Evolutionary conservation across 495 filamentous ascomycete genomes (phyloP).

Genomic region (Alectoria sarmentosa): DNA sequence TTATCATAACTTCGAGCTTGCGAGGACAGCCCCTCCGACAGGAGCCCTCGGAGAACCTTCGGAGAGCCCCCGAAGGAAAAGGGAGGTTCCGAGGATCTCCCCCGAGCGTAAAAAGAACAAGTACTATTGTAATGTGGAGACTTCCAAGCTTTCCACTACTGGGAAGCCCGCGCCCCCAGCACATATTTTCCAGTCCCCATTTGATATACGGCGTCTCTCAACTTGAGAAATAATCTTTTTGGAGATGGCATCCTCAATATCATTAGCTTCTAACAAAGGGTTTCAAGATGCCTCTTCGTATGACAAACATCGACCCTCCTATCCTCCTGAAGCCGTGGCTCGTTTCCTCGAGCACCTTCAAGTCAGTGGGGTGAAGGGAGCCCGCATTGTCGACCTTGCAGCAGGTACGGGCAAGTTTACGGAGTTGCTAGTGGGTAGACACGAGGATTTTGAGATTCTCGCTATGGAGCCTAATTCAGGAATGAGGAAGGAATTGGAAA

Average conservation of each 20-base stretch:
- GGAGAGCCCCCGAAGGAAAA: too few species aligned
- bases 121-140: too few species aligned
- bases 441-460: slow-evolving; percentile 45
- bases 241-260: slow-evolving; percentile 6
- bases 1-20: too few species aligned
- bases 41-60: too few species aligned
- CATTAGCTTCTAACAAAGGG: slow-evolving; percentile 29
- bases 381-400: slow-evolving; percentile 53
- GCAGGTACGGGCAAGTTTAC: slow-evolving; percentile 64
- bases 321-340: slow-evolving; percentile 47
- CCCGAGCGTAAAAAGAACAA: too few species aligned
- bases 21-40: too few species aligned
- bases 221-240: neutral
- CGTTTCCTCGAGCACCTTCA: slow-evolving; percentile 43
- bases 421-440: slow-evolving; percentile 44
- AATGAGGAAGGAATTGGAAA: slow-evolving; percentile 50
- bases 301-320: slow-evolving; percentile 55
- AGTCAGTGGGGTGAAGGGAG: slow-evolving; percentile 35
- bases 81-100: too few species aligned
- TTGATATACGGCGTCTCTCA: neutral
- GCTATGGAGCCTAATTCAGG: slow-evolving; percentile 52
- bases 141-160: too few species aligned
- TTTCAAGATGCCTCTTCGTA: slow-evolving; percentile 52
- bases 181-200: too few species aligned
- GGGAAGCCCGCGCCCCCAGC: too few species aligned